Conservation (phyloP, 129 eudicot species). For the Saposhnikovia divaricata region DNA sequence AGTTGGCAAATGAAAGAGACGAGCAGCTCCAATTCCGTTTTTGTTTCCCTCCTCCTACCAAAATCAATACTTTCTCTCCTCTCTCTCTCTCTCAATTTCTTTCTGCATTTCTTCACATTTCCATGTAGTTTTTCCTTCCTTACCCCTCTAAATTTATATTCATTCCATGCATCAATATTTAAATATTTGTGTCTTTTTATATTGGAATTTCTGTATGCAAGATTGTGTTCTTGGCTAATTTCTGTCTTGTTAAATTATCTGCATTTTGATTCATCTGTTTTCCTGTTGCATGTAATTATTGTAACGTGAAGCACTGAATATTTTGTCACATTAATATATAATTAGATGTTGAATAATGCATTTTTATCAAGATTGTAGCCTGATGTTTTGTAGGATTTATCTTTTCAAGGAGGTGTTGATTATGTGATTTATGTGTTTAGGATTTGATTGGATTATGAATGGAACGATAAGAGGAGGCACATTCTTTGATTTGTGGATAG, state of each 20-base stretch:
- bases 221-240: neutral
- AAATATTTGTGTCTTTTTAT: neutral
- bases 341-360: neutral
- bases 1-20: slow-evolving; percentile 1
- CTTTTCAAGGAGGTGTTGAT: neutral
- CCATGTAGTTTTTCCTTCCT: neutral
- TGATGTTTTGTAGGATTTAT: neutral
- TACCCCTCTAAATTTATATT: neutral
- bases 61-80: neutral
- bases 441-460: slow-evolving; percentile 23
- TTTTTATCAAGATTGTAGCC: neutral
- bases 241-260: neutral
- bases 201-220: neutral
- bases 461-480: slow-evolving; percentile 19
- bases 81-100: neutral
- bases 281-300: neutral
- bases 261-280: neutral
- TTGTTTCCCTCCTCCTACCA: neutral
- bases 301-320: neutral
- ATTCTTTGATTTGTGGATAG: slow-evolving; percentile 1
- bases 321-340: neutral
- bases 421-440: slow-evolving; percentile 12
- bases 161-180: neutral
- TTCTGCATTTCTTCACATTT: neutral
- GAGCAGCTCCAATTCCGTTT: slow-evolving; percentile 7